Conservation (phyloP, 805 yeast species). For the Teunomyces barrocoloradensis region DNA sequence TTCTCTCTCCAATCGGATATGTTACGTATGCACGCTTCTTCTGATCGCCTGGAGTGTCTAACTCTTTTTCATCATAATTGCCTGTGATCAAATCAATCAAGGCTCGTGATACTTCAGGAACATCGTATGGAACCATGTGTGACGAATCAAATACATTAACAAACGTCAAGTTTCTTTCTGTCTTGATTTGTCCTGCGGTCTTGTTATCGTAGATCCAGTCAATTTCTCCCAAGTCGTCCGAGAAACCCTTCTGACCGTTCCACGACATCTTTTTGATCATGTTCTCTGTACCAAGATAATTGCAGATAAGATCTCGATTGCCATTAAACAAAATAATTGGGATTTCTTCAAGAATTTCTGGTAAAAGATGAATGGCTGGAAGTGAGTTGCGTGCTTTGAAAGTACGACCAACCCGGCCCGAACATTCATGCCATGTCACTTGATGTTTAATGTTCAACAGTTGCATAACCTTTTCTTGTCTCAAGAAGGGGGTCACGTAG, state of each 20-base stretch:
- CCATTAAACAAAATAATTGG: conserved; percentile 82
- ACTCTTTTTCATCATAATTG: conserved; percentile 23
- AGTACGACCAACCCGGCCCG: conserved; percentile 49
- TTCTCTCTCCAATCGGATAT: conserved; percentile 28
- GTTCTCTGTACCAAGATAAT: conserved; percentile 69
- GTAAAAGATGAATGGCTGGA: conserved; percentile 68
- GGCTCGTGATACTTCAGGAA: conserved; percentile 67
- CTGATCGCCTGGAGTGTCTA: conserved; percentile 11
- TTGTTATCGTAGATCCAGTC: conserved; percentile 47
- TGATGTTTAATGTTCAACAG: conserved; percentile 48
- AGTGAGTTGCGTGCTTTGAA: conserved; percentile 52
- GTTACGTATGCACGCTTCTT: conserved; percentile 22
- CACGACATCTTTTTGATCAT: conserved; percentile 62
- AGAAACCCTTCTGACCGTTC: conserved; percentile 54
- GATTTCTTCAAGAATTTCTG: conserved; percentile 54
- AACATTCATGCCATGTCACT: conserved; percentile 77
- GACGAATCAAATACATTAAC: conserved; percentile 72
- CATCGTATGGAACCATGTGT: conserved; percentile 92
- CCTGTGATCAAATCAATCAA: conserved; percentile 53
- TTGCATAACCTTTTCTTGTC: conserved; percentile 41
- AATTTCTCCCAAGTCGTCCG: conserved; percentile 25
- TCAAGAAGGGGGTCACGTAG: conserved; percentile 50
- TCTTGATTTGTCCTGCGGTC: conserved; percentile 36
- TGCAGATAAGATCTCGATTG: conserved; percentile 85
- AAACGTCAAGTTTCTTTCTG: conserved; percentile 72